phyloP scores from a whole-genome alignment of 352 stramenopile genomes.

The Pythium utonaiense region DNA sequence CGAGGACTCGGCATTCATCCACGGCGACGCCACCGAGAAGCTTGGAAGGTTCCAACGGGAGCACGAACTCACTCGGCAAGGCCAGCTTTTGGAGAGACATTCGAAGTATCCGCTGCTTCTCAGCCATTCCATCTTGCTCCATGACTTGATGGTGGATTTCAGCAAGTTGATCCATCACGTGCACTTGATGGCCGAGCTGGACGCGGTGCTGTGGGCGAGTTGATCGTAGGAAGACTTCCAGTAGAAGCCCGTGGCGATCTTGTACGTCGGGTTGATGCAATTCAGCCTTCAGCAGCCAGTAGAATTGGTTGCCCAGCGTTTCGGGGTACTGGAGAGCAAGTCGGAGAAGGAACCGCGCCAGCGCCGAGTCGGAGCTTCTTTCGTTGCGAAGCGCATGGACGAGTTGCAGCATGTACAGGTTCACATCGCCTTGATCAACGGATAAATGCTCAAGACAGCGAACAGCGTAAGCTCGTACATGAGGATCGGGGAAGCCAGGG shows the following conservation, averaged over 20 bases:
- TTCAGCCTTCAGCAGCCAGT: conserved; percentile 24
- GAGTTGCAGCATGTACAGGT: conserved; percentile 29
- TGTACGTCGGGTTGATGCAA: conserved; percentile 11
- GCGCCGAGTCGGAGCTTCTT: conserved; percentile 12
- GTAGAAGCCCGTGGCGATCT: conserved; percentile 16
- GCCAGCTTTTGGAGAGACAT: conserved; percentile 1
- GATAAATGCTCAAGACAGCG: conserved; percentile 6
- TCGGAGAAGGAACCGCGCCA: conserved; percentile 21
- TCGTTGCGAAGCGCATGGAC: conserved; percentile 30
- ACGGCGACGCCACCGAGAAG: conserved; percentile 7
- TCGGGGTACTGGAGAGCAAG: conserved; percentile 5
- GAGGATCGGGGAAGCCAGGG: conserved; percentile 7
- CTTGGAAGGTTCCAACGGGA: conserved; percentile 20
- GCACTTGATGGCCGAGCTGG: conserved; percentile 7
- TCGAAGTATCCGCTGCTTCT: conserved; percentile 19
- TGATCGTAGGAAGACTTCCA: conserved; percentile 14
- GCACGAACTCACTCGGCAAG: conserved; percentile 21
- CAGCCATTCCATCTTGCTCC: conserved; percentile 7
- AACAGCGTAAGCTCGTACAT: conserved; percentile 21
- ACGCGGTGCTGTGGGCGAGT: not conserved
- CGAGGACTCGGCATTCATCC: conserved; percentile 19
- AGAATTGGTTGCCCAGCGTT: conserved; percentile 19
- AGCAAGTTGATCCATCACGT: conserved; percentile 11
- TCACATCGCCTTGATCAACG: conserved; percentile 3
- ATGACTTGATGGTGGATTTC: conserved; percentile 17